Evolutionary conservation across 352 stramenopile species (phyloP).

Genomic region (Phytophthora niederhauseri): DNA sequence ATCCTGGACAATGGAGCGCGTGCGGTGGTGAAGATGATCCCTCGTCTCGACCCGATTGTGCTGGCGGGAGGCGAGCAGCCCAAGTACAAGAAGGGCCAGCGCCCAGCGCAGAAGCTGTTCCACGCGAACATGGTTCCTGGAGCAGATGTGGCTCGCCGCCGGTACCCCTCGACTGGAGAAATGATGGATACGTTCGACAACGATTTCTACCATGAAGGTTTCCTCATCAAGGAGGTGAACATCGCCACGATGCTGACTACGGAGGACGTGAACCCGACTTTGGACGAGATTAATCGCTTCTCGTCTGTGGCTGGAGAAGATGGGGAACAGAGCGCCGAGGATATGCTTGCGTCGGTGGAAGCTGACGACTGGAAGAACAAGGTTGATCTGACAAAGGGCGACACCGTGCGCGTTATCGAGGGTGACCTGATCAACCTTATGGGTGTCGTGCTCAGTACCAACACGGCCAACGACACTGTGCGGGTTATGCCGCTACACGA

Average conservation of each 20-base stretch:
- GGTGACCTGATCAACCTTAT: conserved; percentile 91
- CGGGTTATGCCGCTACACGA: conserved; percentile 91
- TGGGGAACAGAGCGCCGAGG: conserved; percentile 69
- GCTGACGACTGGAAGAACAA: conserved; percentile 91
- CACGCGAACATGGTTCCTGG: conserved; percentile 71
- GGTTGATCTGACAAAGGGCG: conserved; percentile 89
- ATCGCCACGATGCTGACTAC: conserved; percentile 86
- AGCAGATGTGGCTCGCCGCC: conserved; percentile 65
- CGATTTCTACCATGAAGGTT: conserved; percentile 90
- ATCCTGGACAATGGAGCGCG: conserved; percentile 86
- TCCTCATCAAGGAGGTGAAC: conserved; percentile 89
- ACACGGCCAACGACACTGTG: conserved; percentile 88
- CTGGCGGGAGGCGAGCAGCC: conserved; percentile 74
- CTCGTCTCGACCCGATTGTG: conserved; percentile 78
- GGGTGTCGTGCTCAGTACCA: conserved; percentile 90
- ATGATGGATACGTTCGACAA: conserved; percentile 92
- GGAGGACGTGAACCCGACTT: conserved; percentile 84
- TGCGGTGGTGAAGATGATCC: conserved; percentile 88
- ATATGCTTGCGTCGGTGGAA: conserved; percentile 75
- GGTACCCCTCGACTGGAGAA: conserved; percentile 72
- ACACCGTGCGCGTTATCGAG: conserved; percentile 90
- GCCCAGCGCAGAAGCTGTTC: conserved; percentile 87
- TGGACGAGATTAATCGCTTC: conserved; percentile 92
- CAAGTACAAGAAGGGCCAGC: conserved; percentile 92
- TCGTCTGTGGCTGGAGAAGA: conserved; percentile 64